phyloP scores from a whole-genome alignment of 2,329 filamentous ascomycete species.

The Dothidotthia symphoricarpi region DNA sequence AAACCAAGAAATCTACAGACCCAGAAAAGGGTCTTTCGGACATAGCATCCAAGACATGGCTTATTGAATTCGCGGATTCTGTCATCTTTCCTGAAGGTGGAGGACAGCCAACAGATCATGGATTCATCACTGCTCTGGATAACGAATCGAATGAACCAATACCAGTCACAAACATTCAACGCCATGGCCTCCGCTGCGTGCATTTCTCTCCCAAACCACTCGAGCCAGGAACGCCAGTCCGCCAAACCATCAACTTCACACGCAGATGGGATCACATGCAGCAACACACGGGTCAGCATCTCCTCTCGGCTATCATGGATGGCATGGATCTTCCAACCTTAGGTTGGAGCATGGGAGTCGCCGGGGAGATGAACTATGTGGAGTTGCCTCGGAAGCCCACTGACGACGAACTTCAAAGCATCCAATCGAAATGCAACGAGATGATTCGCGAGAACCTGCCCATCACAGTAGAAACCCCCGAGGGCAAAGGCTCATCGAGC shows the following conservation, averaged over 20 bases:
- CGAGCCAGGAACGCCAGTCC: conserved; percentile 61
- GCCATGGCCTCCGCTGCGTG: conserved; percentile 59
- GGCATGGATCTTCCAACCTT: conserved; percentile 29
- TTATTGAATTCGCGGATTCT: conserved; percentile 35
- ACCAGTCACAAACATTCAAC: conserved; percentile 31
- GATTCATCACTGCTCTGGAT: conserved; percentile 24
- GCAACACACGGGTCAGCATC: conserved; percentile 38
- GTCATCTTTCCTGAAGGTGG: conserved; percentile 38
- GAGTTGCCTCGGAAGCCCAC: conserved; percentile 33
- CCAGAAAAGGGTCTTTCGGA: conserved; percentile 18
- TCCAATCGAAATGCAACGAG: conserved; percentile 31
- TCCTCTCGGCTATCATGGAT: conserved; percentile 37
- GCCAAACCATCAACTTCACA: conserved; percentile 29
- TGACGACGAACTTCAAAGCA: conserved; percentile 22
- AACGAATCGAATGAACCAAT: conserved; percentile 16
- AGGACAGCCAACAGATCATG: conserved; percentile 35
- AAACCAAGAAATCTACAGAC: conserved; percentile 28
- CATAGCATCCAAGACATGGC: conserved; percentile 21
- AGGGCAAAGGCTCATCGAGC: conserved; percentile 24
- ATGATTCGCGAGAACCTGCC: conserved; percentile 27
- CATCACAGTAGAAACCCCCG: conserved; percentile 34
- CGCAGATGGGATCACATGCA: conserved; percentile 39
- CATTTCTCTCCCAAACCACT: conserved; percentile 86
- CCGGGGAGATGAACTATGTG: conserved; percentile 38
- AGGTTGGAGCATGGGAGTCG: conserved; percentile 33